Percentiles rank a stretch among this genome's conserved stretches.
Evolutionary conservation across 179 eudicot species (phyloP).

Genomic region (Silene vulgaris): DNA sequence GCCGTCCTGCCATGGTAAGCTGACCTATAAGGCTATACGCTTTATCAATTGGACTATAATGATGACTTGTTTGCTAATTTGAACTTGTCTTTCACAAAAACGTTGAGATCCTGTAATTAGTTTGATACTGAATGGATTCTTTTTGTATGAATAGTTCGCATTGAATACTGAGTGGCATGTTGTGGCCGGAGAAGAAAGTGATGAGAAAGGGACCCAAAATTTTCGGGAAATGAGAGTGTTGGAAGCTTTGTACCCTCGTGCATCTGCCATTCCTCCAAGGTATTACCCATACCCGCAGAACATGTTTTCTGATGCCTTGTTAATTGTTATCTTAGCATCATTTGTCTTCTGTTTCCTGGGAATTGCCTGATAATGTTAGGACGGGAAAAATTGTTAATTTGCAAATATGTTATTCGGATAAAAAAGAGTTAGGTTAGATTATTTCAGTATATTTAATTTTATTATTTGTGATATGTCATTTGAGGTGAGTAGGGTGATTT

Average conservation of each 20-base stretch:
- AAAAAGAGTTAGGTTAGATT: not conserved
- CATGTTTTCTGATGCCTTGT: not conserved
- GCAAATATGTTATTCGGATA: not conserved
- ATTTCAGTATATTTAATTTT: not conserved
- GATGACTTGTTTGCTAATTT: not conserved
- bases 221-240: slow-evolving; percentile 35
- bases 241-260: slow-evolving; percentile 41
- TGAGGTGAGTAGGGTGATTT: not conserved
- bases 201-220: slow-evolving; percentile 38
- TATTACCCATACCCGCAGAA: slow-evolving; percentile 18
- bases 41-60: not conserved
- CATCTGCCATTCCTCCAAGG: slow-evolving; percentile 48
- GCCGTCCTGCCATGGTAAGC: slow-evolving; percentile 54
- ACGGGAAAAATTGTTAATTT: not conserved
- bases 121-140: slow-evolving; percentile 16
- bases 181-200: slow-evolving; percentile 60
- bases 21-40: not conserved
- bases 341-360: not conserved
- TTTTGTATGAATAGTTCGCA: slow-evolving; percentile 36
- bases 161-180: slow-evolving; percentile 39
- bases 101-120: not conserved
- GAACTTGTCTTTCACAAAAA: slow-evolving; percentile 5
- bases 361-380: not conserved
- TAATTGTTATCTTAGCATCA: not conserved
- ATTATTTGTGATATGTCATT: not conserved